phyloP scores from a whole-genome alignment of 108 stramenopile species.

The Schizochytrium sp. region DNA sequence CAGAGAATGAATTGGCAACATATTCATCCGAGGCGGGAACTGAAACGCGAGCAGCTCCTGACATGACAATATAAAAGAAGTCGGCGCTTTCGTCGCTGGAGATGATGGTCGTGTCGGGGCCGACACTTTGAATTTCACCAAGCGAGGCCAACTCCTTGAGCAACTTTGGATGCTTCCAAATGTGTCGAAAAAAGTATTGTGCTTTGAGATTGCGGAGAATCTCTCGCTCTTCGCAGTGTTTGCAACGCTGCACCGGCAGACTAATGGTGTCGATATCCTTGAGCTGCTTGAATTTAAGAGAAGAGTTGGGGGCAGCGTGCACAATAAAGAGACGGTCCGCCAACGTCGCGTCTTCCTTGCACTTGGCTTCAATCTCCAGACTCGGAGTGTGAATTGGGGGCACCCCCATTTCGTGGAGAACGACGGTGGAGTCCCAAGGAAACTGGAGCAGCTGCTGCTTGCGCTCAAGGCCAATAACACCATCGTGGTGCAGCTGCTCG shows the following conservation, averaged over 20 bases:
- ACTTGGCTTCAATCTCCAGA: not conserved
- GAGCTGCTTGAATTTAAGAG: not conserved
- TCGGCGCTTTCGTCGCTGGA: not conserved
- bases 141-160: not conserved
- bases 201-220: not conserved
- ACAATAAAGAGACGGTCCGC: not conserved
- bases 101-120: not conserved
- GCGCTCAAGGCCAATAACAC: slow-evolving; percentile 11
- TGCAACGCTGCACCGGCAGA: not conserved
- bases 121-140: not conserved
- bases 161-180: not conserved
- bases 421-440: slow-evolving; percentile 34
- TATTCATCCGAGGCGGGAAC: not conserved
- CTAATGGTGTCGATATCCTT: not conserved
- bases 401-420: slow-evolving; percentile 31
- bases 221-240: not conserved
- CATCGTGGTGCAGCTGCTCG: not conserved
- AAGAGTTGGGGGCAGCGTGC: not conserved
- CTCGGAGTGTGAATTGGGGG: slow-evolving; percentile 33
- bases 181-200: not conserved
- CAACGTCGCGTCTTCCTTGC: not conserved
- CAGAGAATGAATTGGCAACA: not conserved
- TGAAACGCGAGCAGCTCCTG: not conserved
- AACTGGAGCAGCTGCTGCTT: slow-evolving; percentile 26
- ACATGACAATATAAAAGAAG: not conserved